phyloP scores from a whole-genome alignment of 495 filamentous ascomycete species.

The Bathelium albidoporum region DNA sequence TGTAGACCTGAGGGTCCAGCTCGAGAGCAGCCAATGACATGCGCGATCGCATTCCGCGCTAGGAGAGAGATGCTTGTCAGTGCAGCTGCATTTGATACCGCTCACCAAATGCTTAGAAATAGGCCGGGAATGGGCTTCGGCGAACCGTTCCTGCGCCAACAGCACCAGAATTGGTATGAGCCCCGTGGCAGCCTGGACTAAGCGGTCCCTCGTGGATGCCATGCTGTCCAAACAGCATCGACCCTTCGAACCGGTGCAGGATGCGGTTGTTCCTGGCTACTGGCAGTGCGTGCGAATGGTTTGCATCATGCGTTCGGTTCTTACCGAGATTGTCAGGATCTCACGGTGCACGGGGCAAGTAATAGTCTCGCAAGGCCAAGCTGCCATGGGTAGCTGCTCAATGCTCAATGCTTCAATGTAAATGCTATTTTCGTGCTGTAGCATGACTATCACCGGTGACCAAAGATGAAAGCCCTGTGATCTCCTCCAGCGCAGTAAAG shows the following conservation, averaged over 20 bases:
- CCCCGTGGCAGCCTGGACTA: too few species aligned
- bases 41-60: neutral
- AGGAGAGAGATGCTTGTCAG: neutral
- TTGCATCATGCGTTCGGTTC: neutral
- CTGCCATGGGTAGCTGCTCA: too few species aligned
- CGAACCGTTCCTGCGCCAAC: neutral
- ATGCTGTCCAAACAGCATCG: neutral
- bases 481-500: too few species aligned
- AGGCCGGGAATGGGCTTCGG: neutral
- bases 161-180: neutral
- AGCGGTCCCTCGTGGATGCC: too few species aligned
- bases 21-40: neutral
- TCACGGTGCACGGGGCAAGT: neutral
- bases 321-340: neutral
- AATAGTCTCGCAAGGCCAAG: too few species aligned
- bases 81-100: neutral
- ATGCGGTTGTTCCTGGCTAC: neutral
- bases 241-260: neutral
- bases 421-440: too few species aligned
- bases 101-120: constrained; percentile 6
- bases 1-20: neutral
- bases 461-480: too few species aligned
- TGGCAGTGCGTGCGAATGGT: neutral
- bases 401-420: too few species aligned
- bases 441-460: too few species aligned